Conservation (phyloP, 371 early-diverging fungal genomes). For the Mortierella sp. region DNA sequence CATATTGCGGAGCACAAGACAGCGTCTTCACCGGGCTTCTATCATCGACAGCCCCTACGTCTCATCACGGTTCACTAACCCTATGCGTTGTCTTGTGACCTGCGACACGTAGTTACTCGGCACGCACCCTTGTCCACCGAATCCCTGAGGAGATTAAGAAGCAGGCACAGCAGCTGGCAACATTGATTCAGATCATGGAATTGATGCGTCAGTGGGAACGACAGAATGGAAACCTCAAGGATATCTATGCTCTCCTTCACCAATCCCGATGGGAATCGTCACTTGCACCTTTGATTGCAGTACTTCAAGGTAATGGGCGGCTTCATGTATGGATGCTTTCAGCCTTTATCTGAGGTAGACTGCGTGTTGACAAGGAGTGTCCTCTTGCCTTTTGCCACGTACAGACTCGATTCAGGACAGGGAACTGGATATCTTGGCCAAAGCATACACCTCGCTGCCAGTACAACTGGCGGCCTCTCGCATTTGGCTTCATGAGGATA, state of each 20-base stretch:
- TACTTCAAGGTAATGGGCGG: conserved; percentile 29
- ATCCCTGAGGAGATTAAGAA: conserved; percentile 33
- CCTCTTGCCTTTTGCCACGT: neutral
- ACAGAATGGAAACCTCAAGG: conserved; percentile 46
- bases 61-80: too few species aligned
- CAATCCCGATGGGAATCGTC: conserved; percentile 46
- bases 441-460: conserved; percentile 50
- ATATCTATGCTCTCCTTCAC: conserved; percentile 33
- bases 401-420: conserved; percentile 50
- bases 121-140: conserved; percentile 37
- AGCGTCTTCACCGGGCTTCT: too few species aligned
- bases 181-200: conserved; percentile 30
- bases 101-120: conserved; percentile 19
- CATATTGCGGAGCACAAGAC: too few species aligned
- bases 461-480: conserved; percentile 51
- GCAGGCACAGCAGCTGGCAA: conserved; percentile 27
- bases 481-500: conserved; percentile 37
- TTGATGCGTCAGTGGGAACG: conserved; percentile 46
- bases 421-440: conserved; percentile 45
- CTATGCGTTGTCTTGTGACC: neutral
- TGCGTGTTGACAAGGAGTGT: neutral
- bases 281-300: conserved; percentile 35
- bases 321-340: neutral
- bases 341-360: neutral
- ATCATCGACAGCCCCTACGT: too few species aligned